Evolutionary conservation across 2,329 filamentous ascomycete species (phyloP).

Genomic region (Neonectria punicea): DNA sequence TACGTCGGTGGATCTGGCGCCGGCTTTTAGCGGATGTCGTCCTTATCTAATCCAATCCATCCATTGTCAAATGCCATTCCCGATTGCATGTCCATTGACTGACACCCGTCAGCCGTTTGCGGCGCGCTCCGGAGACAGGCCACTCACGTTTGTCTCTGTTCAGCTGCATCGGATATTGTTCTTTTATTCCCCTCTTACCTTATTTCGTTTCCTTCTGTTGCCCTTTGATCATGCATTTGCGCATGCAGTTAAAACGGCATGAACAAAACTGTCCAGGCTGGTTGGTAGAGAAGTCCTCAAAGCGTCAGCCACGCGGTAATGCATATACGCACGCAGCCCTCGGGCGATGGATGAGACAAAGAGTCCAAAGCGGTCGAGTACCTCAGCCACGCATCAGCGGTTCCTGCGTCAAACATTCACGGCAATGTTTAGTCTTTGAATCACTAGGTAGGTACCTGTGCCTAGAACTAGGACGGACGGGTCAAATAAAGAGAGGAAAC

Average conservation of each 20-base stretch:
- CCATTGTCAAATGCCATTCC: background rate
- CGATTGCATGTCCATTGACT: background rate
- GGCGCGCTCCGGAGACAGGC: background rate
- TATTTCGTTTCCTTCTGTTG: background rate
- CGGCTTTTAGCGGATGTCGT: background rate
- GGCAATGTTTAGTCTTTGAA: background rate
- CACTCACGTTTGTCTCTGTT: constrained; percentile 6
- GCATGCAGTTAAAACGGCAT: background rate
- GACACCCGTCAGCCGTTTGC: background rate
- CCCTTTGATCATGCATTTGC: background rate
- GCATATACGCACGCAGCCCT: background rate
- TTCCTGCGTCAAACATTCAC: background rate
- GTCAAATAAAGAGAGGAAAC: no score
- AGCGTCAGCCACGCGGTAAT: no score
- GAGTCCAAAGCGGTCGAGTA: background rate
- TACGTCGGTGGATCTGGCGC: background rate
- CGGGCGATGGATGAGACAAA: background rate
- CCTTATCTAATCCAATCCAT: background rate
- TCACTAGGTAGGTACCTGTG: background rate
- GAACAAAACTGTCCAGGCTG: no score
- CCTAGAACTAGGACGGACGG: no score
- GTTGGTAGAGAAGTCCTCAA: no score
- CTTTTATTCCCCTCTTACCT: background rate
- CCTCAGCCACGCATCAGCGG: background rate
- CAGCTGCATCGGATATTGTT: background rate